These are phyloP conservation scores for Boletus vinaceobasis DNA, from an alignment of 768 basidiomycete species.

Conservation along the genomic window DNA sequence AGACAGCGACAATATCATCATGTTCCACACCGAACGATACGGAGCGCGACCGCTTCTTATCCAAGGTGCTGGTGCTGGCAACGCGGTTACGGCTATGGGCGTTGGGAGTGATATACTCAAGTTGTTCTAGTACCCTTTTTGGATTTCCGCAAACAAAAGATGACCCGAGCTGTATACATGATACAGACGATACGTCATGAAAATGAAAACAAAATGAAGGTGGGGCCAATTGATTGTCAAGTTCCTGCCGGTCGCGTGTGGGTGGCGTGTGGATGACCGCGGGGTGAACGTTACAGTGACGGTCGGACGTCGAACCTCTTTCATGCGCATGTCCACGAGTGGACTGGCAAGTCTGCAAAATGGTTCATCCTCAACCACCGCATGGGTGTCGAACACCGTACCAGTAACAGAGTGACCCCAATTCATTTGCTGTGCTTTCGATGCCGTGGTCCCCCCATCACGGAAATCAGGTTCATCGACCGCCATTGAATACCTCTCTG, in stretches of 20 bases:
- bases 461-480: slow-evolving; percentile 2
- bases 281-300: not conserved
- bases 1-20: slow-evolving; percentile 96
- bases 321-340: not conserved
- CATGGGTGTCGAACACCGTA: slow-evolving; percentile 2
- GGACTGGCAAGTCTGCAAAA: not conserved
- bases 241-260: not conserved
- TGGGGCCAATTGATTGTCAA: not conserved
- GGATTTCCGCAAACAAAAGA: not conserved
- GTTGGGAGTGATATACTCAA: slow-evolving; percentile 85
- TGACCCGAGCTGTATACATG: slow-evolving; percentile 2
- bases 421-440: slow-evolving; percentile 1
- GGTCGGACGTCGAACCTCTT: slow-evolving; percentile 5
- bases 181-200: not conserved
- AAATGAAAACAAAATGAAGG: not conserved
- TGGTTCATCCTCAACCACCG: not conserved
- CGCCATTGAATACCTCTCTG: not conserved
- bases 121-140: slow-evolving; percentile 29
- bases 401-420: not conserved
- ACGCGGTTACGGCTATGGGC: slow-evolving; percentile 97
- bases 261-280: not conserved
- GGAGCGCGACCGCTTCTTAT: slow-evolving; percentile 85
- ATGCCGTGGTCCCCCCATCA: not conserved
- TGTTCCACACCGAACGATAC: slow-evolving; percentile 95
- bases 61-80: slow-evolving; percentile 97